Base-by-base conservation (phyloP, 2,329 filamentous ascomycete species). In the Alternaria tenuissima region DNA sequence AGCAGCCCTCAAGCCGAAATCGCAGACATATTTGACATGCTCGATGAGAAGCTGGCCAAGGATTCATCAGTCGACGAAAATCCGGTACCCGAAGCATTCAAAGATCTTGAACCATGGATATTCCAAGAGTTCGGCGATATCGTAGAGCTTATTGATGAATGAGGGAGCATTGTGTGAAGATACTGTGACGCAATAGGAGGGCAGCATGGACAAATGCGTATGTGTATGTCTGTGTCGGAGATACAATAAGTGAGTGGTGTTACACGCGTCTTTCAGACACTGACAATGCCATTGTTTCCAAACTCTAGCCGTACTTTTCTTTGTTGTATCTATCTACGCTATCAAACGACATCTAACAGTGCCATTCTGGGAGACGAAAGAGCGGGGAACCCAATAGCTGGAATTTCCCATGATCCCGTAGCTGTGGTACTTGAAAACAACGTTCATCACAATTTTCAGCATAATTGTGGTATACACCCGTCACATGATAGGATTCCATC, bases 61-160 rank as follows among this genome's bases (percentile, higher is more conserved):
- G 42, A 48, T 36, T 34, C 20, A 22, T 24, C 63, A 9, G 20
- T 22, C 28, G 14, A 62, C 24, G 6, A 62, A 5, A 47, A 64
- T 32, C 36, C 59, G 3, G 51, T 69, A 18, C 69, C 68, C 0
- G 69, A 74, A 1, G 67, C 54, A 14, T 76, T 70, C 57, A 70
- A 76, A 47, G 77, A 72, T 47, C 63, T 81, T 1, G 75, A 79
- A 43, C 69, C 72, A 2, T 81, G 79, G 78, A 60, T 81, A 6
- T 69, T 77, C 16, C 59, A 69, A 30, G 78, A 81, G 59, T 80
- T 79, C 52, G 79, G 79, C 11, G 74, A 77, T 52, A 72, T 76
- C n/a, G 71, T 81, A 22, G 78, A 81, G 56, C 69, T 81, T 36
- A 63, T 75, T 34, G 71, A 75, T 47, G 65, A 64, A 12, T 67